phyloP scores from a whole-genome alignment of 108 stramenopile species.

The Craspedostauros australis region DNA sequence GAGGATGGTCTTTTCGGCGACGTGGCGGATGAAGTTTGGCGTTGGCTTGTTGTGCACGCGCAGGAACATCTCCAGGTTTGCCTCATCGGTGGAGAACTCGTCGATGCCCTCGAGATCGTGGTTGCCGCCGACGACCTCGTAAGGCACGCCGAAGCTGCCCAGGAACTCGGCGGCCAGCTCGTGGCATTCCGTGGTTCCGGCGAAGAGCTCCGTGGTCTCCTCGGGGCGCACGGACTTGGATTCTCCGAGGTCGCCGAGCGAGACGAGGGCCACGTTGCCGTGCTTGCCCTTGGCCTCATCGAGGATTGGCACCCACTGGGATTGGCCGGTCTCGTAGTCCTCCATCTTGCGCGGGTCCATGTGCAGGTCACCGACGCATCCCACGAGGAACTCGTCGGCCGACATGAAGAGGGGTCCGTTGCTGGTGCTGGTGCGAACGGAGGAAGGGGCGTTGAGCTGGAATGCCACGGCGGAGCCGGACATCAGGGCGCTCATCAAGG shows the following conservation, averaged over 20 bases:
- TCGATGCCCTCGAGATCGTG: slow-evolving; percentile 91
- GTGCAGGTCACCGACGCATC: slow-evolving; percentile 78
- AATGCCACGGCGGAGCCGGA: too few species aligned
- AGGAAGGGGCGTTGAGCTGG: too few species aligned
- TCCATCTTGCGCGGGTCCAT: slow-evolving; percentile 78
- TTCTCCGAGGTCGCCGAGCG: slow-evolving; percentile 39
- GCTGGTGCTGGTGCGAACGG: too few species aligned
- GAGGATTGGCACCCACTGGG: slow-evolving; percentile 42
- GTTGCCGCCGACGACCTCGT: slow-evolving; percentile 36
- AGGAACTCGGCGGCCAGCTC: slow-evolving; percentile 28
- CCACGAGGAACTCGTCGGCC: slow-evolving; percentile 40
- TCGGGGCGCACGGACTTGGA: slow-evolving; percentile 16
- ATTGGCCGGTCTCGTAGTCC: slow-evolving; percentile 44
- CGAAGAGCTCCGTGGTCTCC: slow-evolving; percentile 24
- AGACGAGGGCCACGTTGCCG: slow-evolving; percentile 38
- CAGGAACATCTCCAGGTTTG: slow-evolving; percentile 74
- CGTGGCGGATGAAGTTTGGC: slow-evolving; percentile 69
- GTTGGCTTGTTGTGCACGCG: slow-evolving; percentile 52
- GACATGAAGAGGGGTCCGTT: too few species aligned
- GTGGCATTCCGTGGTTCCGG: slow-evolving; percentile 33
- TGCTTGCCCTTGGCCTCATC: slow-evolving; percentile 54
- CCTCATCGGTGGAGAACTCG: slow-evolving; percentile 86
- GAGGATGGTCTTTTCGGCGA: slow-evolving; percentile 83
- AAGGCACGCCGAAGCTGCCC: slow-evolving; percentile 24
- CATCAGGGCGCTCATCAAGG: too few species aligned